Base-by-base conservation (phyloP, 2,329 filamentous ascomycete species). In the Aureobasidium uvarum region DNA sequence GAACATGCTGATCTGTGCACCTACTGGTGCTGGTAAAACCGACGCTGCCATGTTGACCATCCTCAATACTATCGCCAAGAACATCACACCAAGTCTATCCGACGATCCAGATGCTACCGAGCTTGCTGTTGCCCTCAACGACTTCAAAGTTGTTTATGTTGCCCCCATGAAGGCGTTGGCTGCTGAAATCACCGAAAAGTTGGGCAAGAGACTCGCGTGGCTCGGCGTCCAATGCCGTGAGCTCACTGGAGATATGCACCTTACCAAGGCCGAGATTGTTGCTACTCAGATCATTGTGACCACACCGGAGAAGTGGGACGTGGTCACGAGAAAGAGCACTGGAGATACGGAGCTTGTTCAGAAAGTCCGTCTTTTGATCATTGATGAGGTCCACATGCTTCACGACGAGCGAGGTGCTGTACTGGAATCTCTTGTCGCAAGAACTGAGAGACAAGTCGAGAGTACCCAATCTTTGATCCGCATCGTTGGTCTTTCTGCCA, bases 301-400 rank as follows among this genome's bases (percentile, higher is more conserved):
- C 0, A 99, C 95, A 0, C 95, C 95, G 41, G 95, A 99, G 78
- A 99, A 99, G 78, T 99, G 96, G 96, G 95, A 99, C 75, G 95
- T 99, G 0, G 91, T 99, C 5, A 99, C 95, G 3, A 85, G 95
- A 67, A 99, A 98, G 78, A 96, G 94, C 65, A 98, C 93, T 0
- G 95, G 96, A 18, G 95, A 99, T 74, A 98, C 95, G 0, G 95
- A 98, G 74, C 85, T 99, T 3, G 96, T 99, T 16, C 95, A 99
- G 72, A 99, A 99, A 75, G 95, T 99, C 28, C 87, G 94, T 13
- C 82, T 99, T 1, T 84, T 99, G 67, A 98, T 99, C 72, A 98
- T 99, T 68, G 95, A 99, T 76, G 95, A 99, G 79, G 95, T 99
- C 1, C 95, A 99, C 74, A 99, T 99, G 96, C 88, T 99, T 72